Conservation (phyloP, 164 flowering plant species). For the Pachysandra terminalis region DNA sequence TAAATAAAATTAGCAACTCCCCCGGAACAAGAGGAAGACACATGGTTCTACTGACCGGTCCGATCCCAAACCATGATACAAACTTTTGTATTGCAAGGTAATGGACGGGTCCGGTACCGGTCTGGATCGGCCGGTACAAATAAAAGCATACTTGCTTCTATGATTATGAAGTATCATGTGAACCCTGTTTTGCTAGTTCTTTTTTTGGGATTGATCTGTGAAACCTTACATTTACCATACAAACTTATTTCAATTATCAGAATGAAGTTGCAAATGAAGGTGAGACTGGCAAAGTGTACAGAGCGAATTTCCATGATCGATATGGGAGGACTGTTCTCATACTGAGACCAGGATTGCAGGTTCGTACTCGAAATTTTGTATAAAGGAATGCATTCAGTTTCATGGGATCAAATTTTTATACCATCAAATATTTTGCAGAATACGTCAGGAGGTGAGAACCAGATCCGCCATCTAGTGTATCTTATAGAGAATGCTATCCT, state of each 20-base stretch:
- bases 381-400: neutral
- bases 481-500: constrained; percentile 88
- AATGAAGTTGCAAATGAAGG: constrained; percentile 61
- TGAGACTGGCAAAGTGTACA: constrained; percentile 62
- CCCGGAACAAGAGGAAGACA: too few relatives aligned
- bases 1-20: too few relatives aligned
- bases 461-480: constrained; percentile 85
- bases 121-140: neutral
- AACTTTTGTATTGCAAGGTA: too few relatives aligned
- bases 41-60: too few relatives aligned
- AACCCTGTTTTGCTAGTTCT: neutral
- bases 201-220: neutral
- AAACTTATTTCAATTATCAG: constrained; percentile 13
- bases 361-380: constrained; percentile 10
- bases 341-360: constrained; percentile 76
- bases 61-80: too few relatives aligned
- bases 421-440: constrained; percentile 51
- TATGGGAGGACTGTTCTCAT: constrained; percentile 60
- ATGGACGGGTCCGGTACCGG: too few relatives aligned
- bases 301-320: constrained; percentile 58
- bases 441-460: constrained; percentile 61
- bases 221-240: neutral
- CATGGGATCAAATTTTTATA: neutral
- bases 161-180: neutral
- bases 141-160: too few relatives aligned